Conservation (phyloP, 2,329 filamentous ascomycete genomes). For the Monilinia fructicola region DNA sequence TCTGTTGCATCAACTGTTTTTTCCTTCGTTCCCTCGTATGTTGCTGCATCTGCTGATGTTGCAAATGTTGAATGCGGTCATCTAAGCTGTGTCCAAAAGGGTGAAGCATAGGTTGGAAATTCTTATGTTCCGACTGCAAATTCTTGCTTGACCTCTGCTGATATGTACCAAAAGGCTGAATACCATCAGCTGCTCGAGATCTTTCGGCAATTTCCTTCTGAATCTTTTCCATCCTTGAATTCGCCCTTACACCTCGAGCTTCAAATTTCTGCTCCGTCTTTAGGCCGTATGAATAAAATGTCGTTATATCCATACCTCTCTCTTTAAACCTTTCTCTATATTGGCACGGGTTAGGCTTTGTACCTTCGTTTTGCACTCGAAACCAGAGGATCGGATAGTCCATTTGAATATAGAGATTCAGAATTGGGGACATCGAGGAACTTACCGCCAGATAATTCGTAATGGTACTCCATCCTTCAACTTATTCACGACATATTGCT, state of each 20-base stretch:
- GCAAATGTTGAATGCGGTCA: background rate
- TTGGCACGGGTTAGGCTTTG: background rate
- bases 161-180: conserved; percentile 17
- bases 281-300: conserved; percentile 13
- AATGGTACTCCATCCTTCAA: conserved; percentile 19
- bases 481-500: conserved; percentile 2
- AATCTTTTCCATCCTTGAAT: conserved; percentile 19
- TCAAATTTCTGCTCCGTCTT: conserved; percentile 13
- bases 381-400: background rate
- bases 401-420: background rate
- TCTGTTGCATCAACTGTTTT: conserved; percentile 1
- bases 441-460: conserved; percentile 21
- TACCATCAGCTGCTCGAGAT: conserved; percentile 19
- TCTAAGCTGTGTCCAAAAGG: conserved; percentile 5
- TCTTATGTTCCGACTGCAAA: background rate
- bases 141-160: background rate
- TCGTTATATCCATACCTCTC: conserved; percentile 2
- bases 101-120: too few species aligned
- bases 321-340: conserved; percentile 21
- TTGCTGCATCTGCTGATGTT: background rate
- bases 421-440: background rate
- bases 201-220: conserved; percentile 5
- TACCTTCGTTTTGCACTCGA: background rate
- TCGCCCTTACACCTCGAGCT: background rate
- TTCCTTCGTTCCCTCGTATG: background rate